These are phyloP conservation scores for Ogataea thermomethanolica DNA, from an alignment of 805 yeast species.

Conservation along the genomic window DNA sequence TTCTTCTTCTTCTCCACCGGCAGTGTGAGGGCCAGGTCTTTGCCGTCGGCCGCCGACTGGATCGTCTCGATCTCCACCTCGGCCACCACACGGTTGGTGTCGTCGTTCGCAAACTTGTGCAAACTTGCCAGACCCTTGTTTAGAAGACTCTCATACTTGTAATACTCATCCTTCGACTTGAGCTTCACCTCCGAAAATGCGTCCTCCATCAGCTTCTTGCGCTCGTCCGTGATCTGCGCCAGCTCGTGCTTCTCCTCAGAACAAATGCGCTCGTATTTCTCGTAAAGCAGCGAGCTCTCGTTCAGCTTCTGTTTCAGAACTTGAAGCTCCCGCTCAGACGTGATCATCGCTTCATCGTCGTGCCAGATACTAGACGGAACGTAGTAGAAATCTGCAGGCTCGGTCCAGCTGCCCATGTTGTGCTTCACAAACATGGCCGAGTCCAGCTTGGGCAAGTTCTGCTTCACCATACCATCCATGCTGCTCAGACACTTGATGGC, in stretches of 20 bases:
- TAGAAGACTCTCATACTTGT: conserved; percentile 49
- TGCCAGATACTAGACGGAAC: conserved; percentile 95
- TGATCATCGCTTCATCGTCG: conserved; percentile 78
- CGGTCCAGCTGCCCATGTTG: conserved; percentile 71
- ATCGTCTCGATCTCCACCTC: conserved; percentile 92
- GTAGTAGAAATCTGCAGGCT: conserved; percentile 81
- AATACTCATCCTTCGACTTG: conserved; percentile 36
- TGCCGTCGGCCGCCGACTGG: conserved; percentile 76
- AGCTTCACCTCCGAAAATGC: conserved; percentile 38
- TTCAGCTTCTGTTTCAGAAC: conserved; percentile 53
- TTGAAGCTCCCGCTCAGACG: conserved; percentile 52
- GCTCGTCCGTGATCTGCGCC: conserved; percentile 38
- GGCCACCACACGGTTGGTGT: conserved; percentile 64
- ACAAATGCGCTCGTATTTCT: conserved; percentile 40
- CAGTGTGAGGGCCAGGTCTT: conserved; percentile 59
- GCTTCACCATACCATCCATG: conserved; percentile 54
- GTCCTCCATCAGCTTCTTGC: conserved; percentile 32
- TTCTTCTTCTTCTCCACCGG: conserved; percentile 53
- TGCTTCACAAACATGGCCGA: conserved; percentile 92
- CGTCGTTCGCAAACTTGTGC: conserved; percentile 65
- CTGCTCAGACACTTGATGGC: conserved; percentile 44
- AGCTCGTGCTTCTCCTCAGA: conserved; percentile 47
- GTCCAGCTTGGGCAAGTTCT: conserved; percentile 72
- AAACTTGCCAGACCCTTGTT: conserved; percentile 49
- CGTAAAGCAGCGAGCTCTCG: conserved; percentile 36